Conservation (phyloP, 768 basidiomycete genomes). For the Mycena venus region DNA sequence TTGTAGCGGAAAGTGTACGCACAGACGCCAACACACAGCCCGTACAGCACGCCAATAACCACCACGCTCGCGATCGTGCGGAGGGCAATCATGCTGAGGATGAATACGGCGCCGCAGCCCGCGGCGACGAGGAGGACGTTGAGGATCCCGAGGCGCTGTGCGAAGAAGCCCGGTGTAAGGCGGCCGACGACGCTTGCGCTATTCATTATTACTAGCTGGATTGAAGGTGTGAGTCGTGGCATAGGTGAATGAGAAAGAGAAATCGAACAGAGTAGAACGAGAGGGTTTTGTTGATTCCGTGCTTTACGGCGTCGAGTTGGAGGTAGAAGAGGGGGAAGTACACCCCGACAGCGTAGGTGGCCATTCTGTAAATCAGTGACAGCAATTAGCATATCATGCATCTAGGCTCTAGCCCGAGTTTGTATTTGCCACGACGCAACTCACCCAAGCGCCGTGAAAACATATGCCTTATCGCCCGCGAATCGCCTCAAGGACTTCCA, state of each 20-base stretch:
- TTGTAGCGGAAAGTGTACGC: constrained; percentile 24
- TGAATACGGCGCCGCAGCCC: constrained; percentile 38
- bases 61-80: constrained; percentile 37
- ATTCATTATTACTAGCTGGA: constrained; percentile 55
- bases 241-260: neutral
- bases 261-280: constrained; percentile 54
- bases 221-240: neutral
- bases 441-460: constrained; percentile 36
- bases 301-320: constrained; percentile 49
- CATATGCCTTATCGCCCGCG: constrained; percentile 38
- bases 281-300: constrained; percentile 44
- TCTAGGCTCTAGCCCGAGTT: neutral
- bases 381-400: neutral
- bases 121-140: constrained; percentile 42
- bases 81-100: constrained; percentile 51
- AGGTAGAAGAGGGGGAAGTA: constrained; percentile 53
- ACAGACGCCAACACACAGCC: constrained; percentile 52
- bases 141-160: constrained; percentile 42
- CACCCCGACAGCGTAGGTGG: constrained; percentile 37
- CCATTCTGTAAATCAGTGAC: constrained; percentile 1
- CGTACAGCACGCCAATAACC: constrained; percentile 45
- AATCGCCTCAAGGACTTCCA: constrained; percentile 27
- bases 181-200: constrained; percentile 53
- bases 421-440: too few species aligned
- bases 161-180: constrained; percentile 50